Base-by-base conservation (phyloP, 768 basidiomycete genomes). In the Tylopilus sp. region DNA sequence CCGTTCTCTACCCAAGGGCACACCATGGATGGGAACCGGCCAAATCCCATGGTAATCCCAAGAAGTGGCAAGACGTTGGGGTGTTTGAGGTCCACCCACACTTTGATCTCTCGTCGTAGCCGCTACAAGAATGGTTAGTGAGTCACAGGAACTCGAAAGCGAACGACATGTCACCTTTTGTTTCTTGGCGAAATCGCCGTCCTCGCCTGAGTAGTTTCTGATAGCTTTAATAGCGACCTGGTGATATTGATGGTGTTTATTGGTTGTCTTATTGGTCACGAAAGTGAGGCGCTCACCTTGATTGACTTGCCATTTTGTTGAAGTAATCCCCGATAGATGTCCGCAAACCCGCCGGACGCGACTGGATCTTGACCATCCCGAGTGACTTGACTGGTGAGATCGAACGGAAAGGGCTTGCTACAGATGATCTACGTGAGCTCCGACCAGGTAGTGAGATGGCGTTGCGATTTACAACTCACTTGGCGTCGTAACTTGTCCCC, bases 51-150 rank as follows among this genome's bases (percentile, higher is more conserved):
- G 19, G 38, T 40, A 13, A 24, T 40, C 11, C 38, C 38, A 13
- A 40, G 19, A 3, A 40, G 19, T 22, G 25, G 41, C 6, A 42
- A 42, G 10, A 42, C 16, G 17, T 42, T 42, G 24, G 14, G 6
- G 28, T 42, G 41, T 28, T 9, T 34, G 3, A 70, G 54, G 46
- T 54, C 38, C 8, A 50, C 41, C 68, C 68, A 70, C 19, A 66
- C 50, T 30, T 50, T 43, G 41, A 43, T 43, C 41, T 43, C 49
- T 25, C 41, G 49, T n/a, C 49, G 33, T 14, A 50, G 49, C 41
- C 49, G 49, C 49, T 50, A 19, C 17, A 17, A 12, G 29, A 31
- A 24, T 6, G 21, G 19, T 43, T 25, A 42, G 11, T 41, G 3
- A 2, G n/a, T 24, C 30, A 24, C 14, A 9, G 25, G 6, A 16